phyloP scores from a whole-genome alignment of 73 alveolate genomes.

The Breviolum minutum region DNA sequence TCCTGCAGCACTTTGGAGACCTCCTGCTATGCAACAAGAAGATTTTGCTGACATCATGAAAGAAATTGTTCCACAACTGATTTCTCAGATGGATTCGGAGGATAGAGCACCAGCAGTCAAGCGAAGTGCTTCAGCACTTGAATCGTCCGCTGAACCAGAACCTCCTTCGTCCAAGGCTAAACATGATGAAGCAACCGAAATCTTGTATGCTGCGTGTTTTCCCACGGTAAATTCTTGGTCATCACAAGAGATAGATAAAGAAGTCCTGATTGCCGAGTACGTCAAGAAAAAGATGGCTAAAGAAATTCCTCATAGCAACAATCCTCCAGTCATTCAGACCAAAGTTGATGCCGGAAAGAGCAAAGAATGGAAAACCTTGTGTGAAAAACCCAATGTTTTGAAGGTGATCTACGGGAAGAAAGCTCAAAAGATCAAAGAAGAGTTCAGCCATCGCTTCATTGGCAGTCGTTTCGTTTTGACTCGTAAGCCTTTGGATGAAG shows the following conservation, averaged over 20 bases:
- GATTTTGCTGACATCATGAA: background rate
- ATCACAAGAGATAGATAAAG: background rate
- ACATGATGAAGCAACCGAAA: too few species aligned
- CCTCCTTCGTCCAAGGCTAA: too few species aligned
- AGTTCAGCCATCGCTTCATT: background rate
- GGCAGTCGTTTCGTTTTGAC: constrained; percentile 14
- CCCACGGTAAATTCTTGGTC: too few species aligned
- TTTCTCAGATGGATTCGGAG: too few species aligned
- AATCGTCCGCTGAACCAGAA: too few species aligned
- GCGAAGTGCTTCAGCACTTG: too few species aligned
- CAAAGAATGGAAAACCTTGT: background rate
- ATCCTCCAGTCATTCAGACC: background rate
- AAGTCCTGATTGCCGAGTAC: background rate
- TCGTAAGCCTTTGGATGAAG: background rate
- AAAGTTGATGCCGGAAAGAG: background rate
- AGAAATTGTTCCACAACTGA: background rate
- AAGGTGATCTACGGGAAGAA: background rate
- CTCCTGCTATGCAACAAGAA: background rate
- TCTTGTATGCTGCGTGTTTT: too few species aligned
- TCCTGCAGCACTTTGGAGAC: background rate
- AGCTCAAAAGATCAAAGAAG: background rate
- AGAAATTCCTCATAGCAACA: background rate
- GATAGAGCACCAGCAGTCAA: too few species aligned
- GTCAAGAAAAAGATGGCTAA: background rate
- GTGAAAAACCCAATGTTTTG: background rate